Conservation (phyloP, 2,329 filamentous ascomycete species). For the Pestalotiopsis sp. region DNA sequence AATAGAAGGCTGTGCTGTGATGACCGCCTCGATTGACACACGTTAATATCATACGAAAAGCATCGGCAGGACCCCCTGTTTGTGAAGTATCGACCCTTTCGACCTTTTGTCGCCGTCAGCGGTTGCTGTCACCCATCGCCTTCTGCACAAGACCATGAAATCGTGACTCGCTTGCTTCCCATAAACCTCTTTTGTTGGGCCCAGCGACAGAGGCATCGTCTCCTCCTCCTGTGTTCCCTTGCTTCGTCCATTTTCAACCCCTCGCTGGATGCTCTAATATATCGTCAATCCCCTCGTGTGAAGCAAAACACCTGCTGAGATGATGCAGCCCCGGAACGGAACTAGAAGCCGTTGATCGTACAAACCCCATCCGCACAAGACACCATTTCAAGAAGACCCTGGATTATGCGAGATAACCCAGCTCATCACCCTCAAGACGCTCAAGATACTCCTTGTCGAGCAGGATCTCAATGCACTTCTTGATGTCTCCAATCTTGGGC, state of each 20-base stretch:
- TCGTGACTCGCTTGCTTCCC: neutral
- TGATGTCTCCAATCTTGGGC: slow-evolving; percentile 93
- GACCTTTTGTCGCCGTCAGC: too few relatives aligned
- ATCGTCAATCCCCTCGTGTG: neutral
- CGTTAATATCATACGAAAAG: neutral
- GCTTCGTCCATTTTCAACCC: neutral
- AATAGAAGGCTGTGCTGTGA: neutral
- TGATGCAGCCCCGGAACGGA: neutral
- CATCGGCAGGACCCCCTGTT: neutral
- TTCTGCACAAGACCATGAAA: neutral
- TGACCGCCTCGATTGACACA: neutral
- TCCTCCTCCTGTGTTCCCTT: neutral
- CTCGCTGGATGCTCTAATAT: neutral
- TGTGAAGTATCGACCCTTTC: neutral
- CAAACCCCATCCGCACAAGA: neutral
- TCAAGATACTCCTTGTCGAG: slow-evolving; percentile 99
- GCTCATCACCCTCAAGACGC: slow-evolving; percentile 89
- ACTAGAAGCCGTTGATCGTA: neutral
- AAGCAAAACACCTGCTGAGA: neutral
- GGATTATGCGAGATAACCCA: slow-evolving; percentile 86
- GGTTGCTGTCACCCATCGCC: too few relatives aligned
- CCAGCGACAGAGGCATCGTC: neutral
- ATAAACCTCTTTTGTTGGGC: neutral
- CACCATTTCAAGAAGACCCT: neutral
- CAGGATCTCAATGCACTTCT: slow-evolving; percentile 98